phyloP scores from a whole-genome alignment of 768 basidiomycete species.

The Lentinula aciculospora region DNA sequence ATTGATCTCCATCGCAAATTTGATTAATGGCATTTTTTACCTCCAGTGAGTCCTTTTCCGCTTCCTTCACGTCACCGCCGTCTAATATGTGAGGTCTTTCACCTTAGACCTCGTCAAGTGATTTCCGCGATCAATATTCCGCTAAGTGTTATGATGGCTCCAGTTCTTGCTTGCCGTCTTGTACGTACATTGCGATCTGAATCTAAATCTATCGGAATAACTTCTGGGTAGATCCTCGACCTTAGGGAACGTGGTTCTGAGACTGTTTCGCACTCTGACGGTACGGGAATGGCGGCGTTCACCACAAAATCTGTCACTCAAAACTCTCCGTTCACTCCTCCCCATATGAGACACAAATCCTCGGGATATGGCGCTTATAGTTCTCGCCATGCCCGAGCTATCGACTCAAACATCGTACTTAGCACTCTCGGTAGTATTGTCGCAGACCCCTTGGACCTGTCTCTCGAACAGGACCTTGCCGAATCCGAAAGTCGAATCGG shows the following conservation, averaged over 20 bases:
- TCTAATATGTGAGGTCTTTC: constrained; percentile 7
- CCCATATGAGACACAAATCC: constrained; percentile 37
- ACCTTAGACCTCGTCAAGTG: constrained; percentile 66
- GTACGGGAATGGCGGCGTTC: constrained; percentile 62
- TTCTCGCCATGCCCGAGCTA: constrained; percentile 30
- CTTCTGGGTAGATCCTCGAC: constrained; percentile 62
- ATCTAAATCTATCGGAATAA: constrained; percentile 1
- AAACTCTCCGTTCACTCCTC: constrained; percentile 48
- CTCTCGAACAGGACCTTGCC: constrained; percentile 45
- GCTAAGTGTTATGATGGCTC: constrained; percentile 78
- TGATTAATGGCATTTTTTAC: constrained; percentile 84
- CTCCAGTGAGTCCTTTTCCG: constrained; percentile 53
- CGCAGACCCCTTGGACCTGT: constrained; percentile 42
- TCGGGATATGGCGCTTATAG: constrained; percentile 6
- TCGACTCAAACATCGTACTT: constrained; percentile 57
- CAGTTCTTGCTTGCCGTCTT: constrained; percentile 73
- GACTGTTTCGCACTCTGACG: constrained; percentile 69
- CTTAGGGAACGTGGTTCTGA: constrained; percentile 78
- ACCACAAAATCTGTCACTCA: constrained; percentile 58
- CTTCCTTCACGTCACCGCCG: constrained; percentile 1
- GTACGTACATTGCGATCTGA: constrained; percentile 36
- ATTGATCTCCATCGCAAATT: constrained; percentile 80
- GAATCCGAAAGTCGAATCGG: constrained; percentile 55
- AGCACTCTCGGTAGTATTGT: constrained; percentile 60
- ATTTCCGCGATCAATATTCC: constrained; percentile 84